Evolutionary conservation across 164 flowering plant species (phyloP), one percentile per base, ranked within the genome.

Genomic region (Tetracentron sinense): DNA sequence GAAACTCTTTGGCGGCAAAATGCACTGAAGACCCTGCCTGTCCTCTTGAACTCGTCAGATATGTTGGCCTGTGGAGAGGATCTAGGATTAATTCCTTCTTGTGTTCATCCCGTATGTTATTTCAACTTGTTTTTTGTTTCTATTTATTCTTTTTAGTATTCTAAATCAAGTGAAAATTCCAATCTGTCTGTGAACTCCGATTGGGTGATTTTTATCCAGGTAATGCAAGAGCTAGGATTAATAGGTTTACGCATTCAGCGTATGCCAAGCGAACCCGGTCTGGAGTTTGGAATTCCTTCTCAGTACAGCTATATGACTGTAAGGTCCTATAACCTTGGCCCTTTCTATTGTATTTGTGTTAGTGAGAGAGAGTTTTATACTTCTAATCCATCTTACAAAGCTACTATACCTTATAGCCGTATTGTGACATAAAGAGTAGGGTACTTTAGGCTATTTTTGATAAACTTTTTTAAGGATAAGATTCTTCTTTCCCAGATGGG

Each of bases 41-140:
- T 57, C 56, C 92, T 94, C 29, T 74, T 94, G 68, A 88, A 89
- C 79, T 94, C 96, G n/a, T 94, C 99, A 26, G 85, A 91, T 61
- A 94, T 94, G 97, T 79, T 91, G 56, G 90, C 99, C 27, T 94
- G 99, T 81, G 99, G 96, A 54, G 99, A 94, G 75, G 99, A 94
- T 82, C 85, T 94, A 33, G 99, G 99, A 19, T 73, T 91, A n/a
- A 85, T 94, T 74, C 96, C 99, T 67, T 80, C 91, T 16, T 91
- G 99, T 74, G 97, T 94, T 54, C 96, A 94, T 77, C 97, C 99
- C 42, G 99, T 94, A 84, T 63, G 92, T 73, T 69, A 21, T 62
- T 26, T 14, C 21, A 4, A 26, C 19, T 35, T 42, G 7, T 20
- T 19, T 22, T n/a, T 42, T 42, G 2, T 60, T 38, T 17, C 46